Percentiles rank a stretch among this genome's conserved stretches.
These are phyloP conservation scores for Lentinula sp. DNA, from an alignment of 768 basidiomycete genomes.

Conservation along the genomic window DNA sequence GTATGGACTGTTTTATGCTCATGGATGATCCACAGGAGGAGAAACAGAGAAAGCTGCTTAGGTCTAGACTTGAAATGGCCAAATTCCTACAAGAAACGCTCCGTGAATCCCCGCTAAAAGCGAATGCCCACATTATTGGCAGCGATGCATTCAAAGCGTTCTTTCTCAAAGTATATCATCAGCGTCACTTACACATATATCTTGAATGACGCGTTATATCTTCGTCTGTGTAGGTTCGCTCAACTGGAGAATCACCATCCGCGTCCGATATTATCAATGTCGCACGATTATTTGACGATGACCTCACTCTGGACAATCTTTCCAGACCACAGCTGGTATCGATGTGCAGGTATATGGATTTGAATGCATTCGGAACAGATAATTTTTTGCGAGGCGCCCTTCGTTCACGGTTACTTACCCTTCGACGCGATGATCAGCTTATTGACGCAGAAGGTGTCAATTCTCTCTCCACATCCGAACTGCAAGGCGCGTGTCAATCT, in stretches of 20 bases:
- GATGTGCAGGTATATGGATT: constrained; percentile 96
- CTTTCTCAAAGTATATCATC: constrained; percentile 81
- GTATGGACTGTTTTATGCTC: background rate
- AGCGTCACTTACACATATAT: background rate
- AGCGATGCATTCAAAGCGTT: constrained; percentile 98
- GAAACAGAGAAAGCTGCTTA: constrained; percentile 92
- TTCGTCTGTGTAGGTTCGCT: constrained; percentile 56
- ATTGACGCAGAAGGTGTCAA: constrained; percentile 89
- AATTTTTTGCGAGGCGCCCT: constrained; percentile 95
- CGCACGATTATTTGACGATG: constrained; percentile 95
- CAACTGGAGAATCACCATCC: constrained; percentile 92
- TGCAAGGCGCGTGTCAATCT: constrained; percentile 89
- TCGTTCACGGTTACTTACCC: constrained; percentile 71
- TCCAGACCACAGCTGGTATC: constrained; percentile 97
- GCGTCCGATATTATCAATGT: constrained; percentile 87
- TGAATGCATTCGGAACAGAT: constrained; percentile 98
- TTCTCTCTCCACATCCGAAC: constrained; percentile 83
- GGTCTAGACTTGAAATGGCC: constrained; percentile 96
- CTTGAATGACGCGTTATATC: background rate
- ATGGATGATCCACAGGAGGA: constrained; percentile 60
- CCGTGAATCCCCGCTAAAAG: constrained; percentile 88
- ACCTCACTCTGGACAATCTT: constrained; percentile 95
- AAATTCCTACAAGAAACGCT: constrained; percentile 98
- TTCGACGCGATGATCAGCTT: constrained; percentile 90
- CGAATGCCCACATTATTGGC: constrained; percentile 88